Evolutionary conservation across 2,329 filamentous ascomycete species (phyloP).

Genomic region (Rutstroemia sydowiana): DNA sequence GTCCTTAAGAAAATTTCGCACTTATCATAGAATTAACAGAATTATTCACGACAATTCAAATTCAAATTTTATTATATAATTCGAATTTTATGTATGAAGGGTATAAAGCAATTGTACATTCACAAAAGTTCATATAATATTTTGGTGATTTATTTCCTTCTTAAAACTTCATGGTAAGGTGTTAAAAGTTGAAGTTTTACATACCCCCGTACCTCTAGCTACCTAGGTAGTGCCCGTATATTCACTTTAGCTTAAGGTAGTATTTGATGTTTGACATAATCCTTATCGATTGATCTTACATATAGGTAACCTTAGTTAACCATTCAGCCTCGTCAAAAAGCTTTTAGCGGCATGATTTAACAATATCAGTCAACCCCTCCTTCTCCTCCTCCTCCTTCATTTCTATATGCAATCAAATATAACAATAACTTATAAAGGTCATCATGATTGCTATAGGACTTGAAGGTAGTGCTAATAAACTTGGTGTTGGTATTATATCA

Average conservation of each 20-base stretch:
- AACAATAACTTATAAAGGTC: neutral
- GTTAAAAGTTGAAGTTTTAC: too few species aligned
- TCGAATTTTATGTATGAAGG: too few species aligned
- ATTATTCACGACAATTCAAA: neutral
- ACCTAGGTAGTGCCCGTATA: too few species aligned
- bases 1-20: constrained; percentile 10
- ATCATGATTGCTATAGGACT: constrained; percentile 62
- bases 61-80: too few species aligned
- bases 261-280: constrained; percentile 4
- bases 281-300: constrained; percentile 8
- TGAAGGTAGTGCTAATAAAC: constrained; percentile 96
- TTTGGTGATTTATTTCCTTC: too few species aligned
- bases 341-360: constrained; percentile 1
- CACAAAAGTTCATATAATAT: too few species aligned
- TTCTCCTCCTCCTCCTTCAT: too few species aligned
- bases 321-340: constrained; percentile 4
- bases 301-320: neutral
- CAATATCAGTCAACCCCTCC: neutral
- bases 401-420: neutral
- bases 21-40: neutral
- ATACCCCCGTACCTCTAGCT: too few species aligned
- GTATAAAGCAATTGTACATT: constrained; percentile 2
- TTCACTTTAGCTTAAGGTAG: too few species aligned
- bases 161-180: too few species aligned
- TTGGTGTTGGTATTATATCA: constrained; percentile 85